A percentile compares a stretch with the other conserved stretches of the same genome.
Evolutionary conservation across 1,284 basidiomycete genomes (phyloP).

Genomic region (Ustilago trichophora): DNA sequence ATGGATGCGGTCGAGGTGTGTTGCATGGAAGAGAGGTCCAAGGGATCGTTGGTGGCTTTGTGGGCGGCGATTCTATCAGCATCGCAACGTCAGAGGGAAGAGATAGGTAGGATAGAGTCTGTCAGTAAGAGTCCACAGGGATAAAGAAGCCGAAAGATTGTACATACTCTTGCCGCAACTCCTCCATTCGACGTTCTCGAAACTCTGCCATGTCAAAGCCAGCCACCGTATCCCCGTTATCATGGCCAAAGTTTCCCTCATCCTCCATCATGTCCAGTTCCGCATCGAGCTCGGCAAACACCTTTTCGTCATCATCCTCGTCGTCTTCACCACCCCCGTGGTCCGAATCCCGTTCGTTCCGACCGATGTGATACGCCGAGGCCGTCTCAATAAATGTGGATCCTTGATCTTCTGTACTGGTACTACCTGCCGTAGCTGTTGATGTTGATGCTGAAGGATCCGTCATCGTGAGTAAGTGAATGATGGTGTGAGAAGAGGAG

Average conservation of each 20-base stretch:
- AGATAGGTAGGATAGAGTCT: no score
- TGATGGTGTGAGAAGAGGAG: neutral
- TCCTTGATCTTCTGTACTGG: no score
- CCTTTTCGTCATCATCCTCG: conserved; percentile 47
- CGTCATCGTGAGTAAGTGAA: conserved; percentile 5
- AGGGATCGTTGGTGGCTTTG: conserved; percentile 68
- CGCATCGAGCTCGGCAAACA: conserved; percentile 56
- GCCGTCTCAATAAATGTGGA: conserved; percentile 30
- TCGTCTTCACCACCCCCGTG: conserved; percentile 13
- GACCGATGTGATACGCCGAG: conserved; percentile 15
- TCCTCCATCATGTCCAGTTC: conserved; percentile 57
- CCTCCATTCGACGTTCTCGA: conserved; percentile 81
- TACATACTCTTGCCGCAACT: conserved; percentile 79
- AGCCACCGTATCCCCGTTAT: conserved; percentile 7
- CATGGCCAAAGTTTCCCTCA: conserved; percentile 39
- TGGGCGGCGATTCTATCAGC: conserved; percentile 25
- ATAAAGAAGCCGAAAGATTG: no score
- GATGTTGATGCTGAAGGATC: conserved; percentile 15
- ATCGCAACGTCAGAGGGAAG: no score
- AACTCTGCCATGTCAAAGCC: conserved; percentile 71
- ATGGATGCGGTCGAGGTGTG: conserved; percentile 74
- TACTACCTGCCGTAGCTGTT: no score
- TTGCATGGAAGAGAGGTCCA: conserved; percentile 68
- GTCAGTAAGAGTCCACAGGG: no score
- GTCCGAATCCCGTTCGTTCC: neutral